Evolutionary conservation across 306 rosid genomes (phyloP), one percentile per base, ranked within the genome.

Genomic region (Crotalaria pallida): DNA sequence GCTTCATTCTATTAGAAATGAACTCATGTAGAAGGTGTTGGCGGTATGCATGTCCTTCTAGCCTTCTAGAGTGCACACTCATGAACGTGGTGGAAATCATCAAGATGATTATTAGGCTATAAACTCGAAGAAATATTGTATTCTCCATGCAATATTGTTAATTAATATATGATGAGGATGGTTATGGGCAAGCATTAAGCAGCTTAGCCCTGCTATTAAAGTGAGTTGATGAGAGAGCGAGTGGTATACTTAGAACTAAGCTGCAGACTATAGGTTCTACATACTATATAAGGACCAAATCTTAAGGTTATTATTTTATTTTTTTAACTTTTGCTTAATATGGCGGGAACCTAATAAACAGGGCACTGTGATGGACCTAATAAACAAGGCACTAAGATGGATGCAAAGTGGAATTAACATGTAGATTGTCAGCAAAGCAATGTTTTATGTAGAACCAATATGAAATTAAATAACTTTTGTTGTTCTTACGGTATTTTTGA

Each of bases 11-110:
- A 53, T 52, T 53, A 22, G 45, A 16, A 27, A 73, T 74, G 21
- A 80, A 77, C 62, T 69, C 69, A 11, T 71, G 50, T 23, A 80
- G 44, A 51, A 85, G 69, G 6, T 45, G 79, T 56, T 57, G 45
- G 56, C 85, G 67, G 17, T 79, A 52, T 26, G 56, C 21, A 51
- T n/a, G 52, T 36, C 56, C 71, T 9, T 52, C 52, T 23, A 79
- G 60, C 9, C 58, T 61, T 27, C 89, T 66, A 11, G 77, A 81
- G 33, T 73, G 50, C 4, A 67, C 38, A 31, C 48, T 55, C 61
- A 18, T 43, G 17, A 65, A 9, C 38, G 58, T 16, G 8, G 65
- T 65, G 6, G 47, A 60, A 16, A 71, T 45, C 31, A 71, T 45
- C 29, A 68, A 31, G 19, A 76, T 18, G 51, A 85, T 36, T 16